phyloP scores from a whole-genome alignment of 768 basidiomycete species.

The Auricularia sp. region DNA sequence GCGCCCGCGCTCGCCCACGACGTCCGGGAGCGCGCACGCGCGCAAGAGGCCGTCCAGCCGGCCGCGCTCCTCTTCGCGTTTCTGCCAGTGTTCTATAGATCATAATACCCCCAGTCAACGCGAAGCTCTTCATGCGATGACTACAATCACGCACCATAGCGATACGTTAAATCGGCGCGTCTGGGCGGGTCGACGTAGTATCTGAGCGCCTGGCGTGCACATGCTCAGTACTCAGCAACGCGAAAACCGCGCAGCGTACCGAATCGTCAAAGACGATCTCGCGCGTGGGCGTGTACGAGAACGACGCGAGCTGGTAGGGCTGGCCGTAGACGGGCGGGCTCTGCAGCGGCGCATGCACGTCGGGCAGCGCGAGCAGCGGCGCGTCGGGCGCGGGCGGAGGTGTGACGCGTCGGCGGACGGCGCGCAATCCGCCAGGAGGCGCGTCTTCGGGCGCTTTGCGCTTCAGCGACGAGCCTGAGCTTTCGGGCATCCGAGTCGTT shows the following conservation, averaged over 20 bases:
- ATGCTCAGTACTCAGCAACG: background rate
- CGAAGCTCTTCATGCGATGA: no score
- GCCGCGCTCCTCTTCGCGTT: constrained; percentile 51
- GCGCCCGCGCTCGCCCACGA: constrained; percentile 20
- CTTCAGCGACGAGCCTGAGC: background rate
- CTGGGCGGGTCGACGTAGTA: constrained; percentile 62
- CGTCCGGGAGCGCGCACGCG: constrained; percentile 39
- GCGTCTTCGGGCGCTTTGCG: background rate
- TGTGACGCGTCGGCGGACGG: no score
- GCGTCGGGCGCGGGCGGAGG: no score
- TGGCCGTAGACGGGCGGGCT: no score
- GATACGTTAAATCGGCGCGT: constrained; percentile 54
- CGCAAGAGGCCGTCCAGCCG: constrained; percentile 59
- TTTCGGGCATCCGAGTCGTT: no score
- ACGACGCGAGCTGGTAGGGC: constrained; percentile 56
- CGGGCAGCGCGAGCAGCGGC: no score
- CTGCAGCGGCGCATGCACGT: no score
- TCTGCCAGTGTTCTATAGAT: constrained; percentile 44
- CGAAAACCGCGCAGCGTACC: background rate
- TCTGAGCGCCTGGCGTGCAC: constrained; percentile 36
- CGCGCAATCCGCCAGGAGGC: background rate
- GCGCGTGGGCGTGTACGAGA: constrained; percentile 48
- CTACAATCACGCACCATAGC: constrained; percentile 32
- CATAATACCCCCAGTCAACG: no score
- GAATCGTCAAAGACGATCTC: constrained; percentile 5